Base-by-base conservation (phyloP, 2,329 filamentous ascomycete genomes). In the Paraphoma chrysanthemicola region DNA sequence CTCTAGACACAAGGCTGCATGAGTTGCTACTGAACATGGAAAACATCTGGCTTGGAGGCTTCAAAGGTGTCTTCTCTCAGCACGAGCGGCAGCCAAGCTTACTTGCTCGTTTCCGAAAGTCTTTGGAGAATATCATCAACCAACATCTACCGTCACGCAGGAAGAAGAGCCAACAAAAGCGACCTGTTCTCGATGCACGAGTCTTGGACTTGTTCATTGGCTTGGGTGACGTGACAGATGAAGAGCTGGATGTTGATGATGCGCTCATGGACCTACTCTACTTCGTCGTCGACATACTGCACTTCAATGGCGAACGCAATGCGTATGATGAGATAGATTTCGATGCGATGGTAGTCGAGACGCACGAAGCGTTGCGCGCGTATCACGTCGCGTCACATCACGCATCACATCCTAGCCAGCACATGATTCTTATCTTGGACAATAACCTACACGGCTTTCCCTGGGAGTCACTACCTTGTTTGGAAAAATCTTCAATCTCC, bases 281-380 rank as follows among this genome's bases (percentile, higher is more conserved):
- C 78, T 98, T 98, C 72, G 91, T 98, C 1, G 89, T 99, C 6
- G 95, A 99, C 69, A 93, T 98, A 49, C 82, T 99, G 2, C 95
- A 98, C 73, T 98, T 99, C 76, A 92, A 97, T 66, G 95, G 95
- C 14, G 96, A 99, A 78, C 86, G 88, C 46, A 99, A 98, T 72
- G 95, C 96, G 0, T 97, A 97, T 77, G 95, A 99, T 67, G 95
- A 99, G 78, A 91, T 99, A 60, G 94, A 98, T 76, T 96, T 98
- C 71, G 95, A 99, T 66, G 80, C 84, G 45, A 96, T 99, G 86
- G 88, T 93, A 5, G 84, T 98, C 39, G 93, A 97, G 67, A 92
- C 91, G 0, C 85, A 92, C 39, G 94, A 97, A 77, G 92, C 93
- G 2, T 80, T 99, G 28, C 86, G 88, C 48, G 85, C 87, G 0